Base-by-base conservation (phyloP, 2,329 filamentous ascomycete species). In the Penicillium sp. region DNA sequence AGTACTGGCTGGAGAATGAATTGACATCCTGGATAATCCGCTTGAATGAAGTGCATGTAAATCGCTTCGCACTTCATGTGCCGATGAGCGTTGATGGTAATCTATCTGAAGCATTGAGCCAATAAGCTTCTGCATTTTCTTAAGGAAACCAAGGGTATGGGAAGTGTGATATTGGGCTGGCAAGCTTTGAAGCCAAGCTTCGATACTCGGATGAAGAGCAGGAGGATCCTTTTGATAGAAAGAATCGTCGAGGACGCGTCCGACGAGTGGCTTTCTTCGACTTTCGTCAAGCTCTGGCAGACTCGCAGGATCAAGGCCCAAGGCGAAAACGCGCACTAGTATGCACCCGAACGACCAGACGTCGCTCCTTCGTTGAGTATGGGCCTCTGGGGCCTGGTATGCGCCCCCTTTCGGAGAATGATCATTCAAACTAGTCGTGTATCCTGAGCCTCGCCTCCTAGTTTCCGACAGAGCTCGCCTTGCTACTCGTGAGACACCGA, bases 301-400 rank as follows among this genome's bases (percentile, higher is more conserved):
- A n/a, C 37, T 50, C 5, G 8, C 24, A 13, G 43, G 42, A 24
- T 53, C 55, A 9, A 66, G 37, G 2, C 53, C 61, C 13, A 59
- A 55, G 4, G 61, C 57, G 5, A 65, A 55, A 10, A 65, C 24
- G 5, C 59, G 55, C 16, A 56, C 55, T 22, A 66, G 24, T 34
- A 66, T 64, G 35, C 64, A 65, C 2, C 61, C 64, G 24, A 65
- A 50, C 2, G 64, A 66, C 64, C 63, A 66, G 16, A 66, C 47
- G 38, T 66, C 64, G 18, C 59, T 64, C 20, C 50, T 44, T 5
- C 43, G 55, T 14, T 3, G 22, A 14, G 3, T 32, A 38, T 11
- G 29, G 11, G 22, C 5, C 22, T 66, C 62, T 0, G 62, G 64
- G 11, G 62, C 42, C 16, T 58, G 62, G 13, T 61, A 48, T 2